Base-by-base conservation (phyloP, 2,329 filamentous ascomycete genomes). In the Fulvia fulva region DNA sequence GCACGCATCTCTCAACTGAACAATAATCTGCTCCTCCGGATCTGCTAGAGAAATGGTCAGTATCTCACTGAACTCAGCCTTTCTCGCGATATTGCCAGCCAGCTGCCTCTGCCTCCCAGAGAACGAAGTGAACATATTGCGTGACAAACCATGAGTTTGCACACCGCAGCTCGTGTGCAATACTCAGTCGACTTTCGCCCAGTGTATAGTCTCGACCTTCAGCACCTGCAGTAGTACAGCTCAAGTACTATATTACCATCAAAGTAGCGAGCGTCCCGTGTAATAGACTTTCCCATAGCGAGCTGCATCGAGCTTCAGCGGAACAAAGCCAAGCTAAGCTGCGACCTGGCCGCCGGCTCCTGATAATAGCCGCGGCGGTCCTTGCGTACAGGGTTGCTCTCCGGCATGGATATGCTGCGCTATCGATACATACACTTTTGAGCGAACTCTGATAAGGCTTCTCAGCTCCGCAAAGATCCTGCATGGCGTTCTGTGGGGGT, bases 1-100 rank as follows among this genome's bases (percentile, higher is more conserved):
- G 47, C 63, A 67, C 2, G 65, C 65, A 50, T 67, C 63, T 34
- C 56, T 59, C 30, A 66, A 50, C 32, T 63, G 57, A 19, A 22
- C 59, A 22, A 66, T 57, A 21, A 65, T 55, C 16, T 60, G 51
- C 16, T 57, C 53, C 52, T 65, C 58, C 3, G 59, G 50, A 14
- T 32, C 62, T 23, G 50, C 47, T 14, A 67, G 52, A 28, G 63
- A 65, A 5, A 67, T 67, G 2, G 56, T 63, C 21, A 63, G 63
- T 9, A 67, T 65, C 50, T 67, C 63, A 21, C 64, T 26, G 43
- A 67, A 67, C 26, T 63, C 58, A 1, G 65, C 63, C 26, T 65
- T 64, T 21, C 63, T 47, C n/a, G 59, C 65, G 19, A 22, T 59
- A 32, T 67, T 61, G 19, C 63, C 51, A 32, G 63, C 62, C 5